Evolutionary conservation across 768 basidiomycete genomes (phyloP), one percentile per base, ranked within the genome.

Genomic region (Favolaschia claudopus): DNA sequence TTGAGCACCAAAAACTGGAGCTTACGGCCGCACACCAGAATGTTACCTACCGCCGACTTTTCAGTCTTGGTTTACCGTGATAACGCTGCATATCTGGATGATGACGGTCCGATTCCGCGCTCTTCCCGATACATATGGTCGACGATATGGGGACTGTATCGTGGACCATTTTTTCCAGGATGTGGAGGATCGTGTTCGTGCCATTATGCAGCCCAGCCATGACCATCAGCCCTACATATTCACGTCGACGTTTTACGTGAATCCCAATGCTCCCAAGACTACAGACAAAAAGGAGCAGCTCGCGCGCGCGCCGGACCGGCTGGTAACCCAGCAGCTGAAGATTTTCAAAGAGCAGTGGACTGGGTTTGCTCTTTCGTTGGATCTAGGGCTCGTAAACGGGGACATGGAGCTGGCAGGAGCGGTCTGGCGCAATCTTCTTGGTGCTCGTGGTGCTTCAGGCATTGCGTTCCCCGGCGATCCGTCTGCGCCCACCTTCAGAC

Each of bases 101-200:
- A 85, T 96, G 46, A 89, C 89, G 17, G 91, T 92, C 50, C 91
- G 96, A 22, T 82, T 97, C 10, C 93, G 96, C 20, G 87, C 92
- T 0, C 85, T 98, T 12, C 94, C 89, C 2, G 69, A 77, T 14
- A 81, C 84, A 1, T 81, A 90, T 50, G 92, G 91, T 22, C 76
- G 77, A 64, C 71, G 83, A 58, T 91, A 91, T 76, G 82, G 90
- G 63, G 91, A 96, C 74, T 91, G 82, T 7, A 80, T 98, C 58
- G 82, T 97, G 62, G 95, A 96, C 72, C 95, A 97, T 76, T 97
- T 96, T 78, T 99, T 98, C 80, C 78, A 94, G 64, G 93, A 98
- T 71, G 85, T 93, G 61, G 96, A 98, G 70, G 91, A 92, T 69
- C 90, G 95, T 53, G 87, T 98, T 44, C 89, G 95, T 19, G 77